phyloP scores from a whole-genome alignment of 2,329 filamentous ascomycete species.

The Aspergillus hortae region DNA sequence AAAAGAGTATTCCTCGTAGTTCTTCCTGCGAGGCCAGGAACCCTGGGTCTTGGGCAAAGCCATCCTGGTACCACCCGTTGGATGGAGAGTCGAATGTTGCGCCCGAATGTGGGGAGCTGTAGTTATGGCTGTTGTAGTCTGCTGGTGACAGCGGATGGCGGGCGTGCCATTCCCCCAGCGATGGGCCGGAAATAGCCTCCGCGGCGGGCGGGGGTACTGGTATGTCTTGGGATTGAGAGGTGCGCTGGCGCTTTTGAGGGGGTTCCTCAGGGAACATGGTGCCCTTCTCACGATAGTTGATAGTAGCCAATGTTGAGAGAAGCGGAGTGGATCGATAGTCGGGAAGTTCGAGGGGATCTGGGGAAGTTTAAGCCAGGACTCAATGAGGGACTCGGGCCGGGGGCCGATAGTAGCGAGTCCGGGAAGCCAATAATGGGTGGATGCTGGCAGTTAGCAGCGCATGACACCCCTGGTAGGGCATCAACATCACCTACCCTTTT shows the following conservation, averaged over 20 bases:
- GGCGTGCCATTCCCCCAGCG: not conserved
- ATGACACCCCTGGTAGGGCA: no score
- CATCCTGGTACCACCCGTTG: slow-evolving; percentile 25
- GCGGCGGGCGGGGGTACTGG: not conserved
- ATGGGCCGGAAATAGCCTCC: not conserved
- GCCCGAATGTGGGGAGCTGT: slow-evolving; percentile 1
- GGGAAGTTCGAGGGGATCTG: not conserved
- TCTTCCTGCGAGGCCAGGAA: slow-evolving; percentile 47
- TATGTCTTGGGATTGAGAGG: not conserved
- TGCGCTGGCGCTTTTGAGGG: not conserved
- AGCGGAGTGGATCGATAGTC: not conserved
- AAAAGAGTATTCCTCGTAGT: slow-evolving; percentile 43
- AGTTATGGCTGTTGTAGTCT: not conserved
- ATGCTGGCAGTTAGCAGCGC: no score
- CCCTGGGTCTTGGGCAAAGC: slow-evolving; percentile 36
- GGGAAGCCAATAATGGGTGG: not conserved
- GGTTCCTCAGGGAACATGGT: not conserved
- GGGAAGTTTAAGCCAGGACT: not conserved
- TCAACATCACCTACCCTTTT: no score
- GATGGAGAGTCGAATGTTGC: slow-evolving; percentile 6
- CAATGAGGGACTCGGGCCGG: not conserved
- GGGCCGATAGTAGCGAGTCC: not conserved
- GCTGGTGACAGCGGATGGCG: not conserved
- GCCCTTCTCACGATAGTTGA: not conserved
- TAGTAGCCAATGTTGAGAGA: not conserved